A percentile compares a stretch with the other conserved stretches of the same genome.
Conservation (phyloP, 192 early-diverging fungal genomes). For the Mortierella alpina region DNA sequence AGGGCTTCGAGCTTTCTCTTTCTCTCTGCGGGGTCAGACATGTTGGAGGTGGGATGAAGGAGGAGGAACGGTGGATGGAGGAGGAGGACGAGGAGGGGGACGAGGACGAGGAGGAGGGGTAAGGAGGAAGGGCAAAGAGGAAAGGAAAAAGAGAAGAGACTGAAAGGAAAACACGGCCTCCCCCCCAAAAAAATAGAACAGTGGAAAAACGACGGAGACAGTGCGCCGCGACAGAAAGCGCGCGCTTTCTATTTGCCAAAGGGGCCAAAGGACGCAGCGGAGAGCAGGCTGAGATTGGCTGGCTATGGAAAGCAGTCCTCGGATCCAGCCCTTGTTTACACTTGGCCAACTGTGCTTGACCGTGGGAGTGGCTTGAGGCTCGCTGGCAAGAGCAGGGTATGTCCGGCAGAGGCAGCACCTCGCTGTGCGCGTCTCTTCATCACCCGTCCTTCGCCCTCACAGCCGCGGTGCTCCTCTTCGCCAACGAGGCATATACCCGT, state of each 20-base stretch:
- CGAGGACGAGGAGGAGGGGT: background rate
- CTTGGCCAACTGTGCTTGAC: too few species aligned
- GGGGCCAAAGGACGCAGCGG: too few species aligned
- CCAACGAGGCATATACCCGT: too few species aligned
- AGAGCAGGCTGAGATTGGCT: too few species aligned
- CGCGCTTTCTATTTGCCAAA: too few species aligned
- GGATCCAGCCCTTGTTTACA: too few species aligned
- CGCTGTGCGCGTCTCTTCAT: background rate
- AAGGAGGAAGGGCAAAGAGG: background rate
- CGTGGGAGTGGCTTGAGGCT: background rate
- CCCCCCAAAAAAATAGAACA: background rate
- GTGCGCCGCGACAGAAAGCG: too few species aligned
- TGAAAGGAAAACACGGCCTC: background rate
- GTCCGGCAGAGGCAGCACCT: background rate
- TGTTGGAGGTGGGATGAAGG: slow-evolving; percentile 7
- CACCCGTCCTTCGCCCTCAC: background rate
- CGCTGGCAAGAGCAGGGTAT: background rate
- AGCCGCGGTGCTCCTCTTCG: background rate
- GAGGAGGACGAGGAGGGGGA: background rate
- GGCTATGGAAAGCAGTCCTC: too few species aligned
- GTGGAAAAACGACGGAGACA: background rate
- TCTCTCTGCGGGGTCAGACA: slow-evolving; percentile 43
- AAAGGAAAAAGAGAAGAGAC: background rate
- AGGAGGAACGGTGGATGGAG: background rate
- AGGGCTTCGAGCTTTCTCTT: slow-evolving; percentile 41